A percentile compares a stretch with the other conserved stretches of the same genome.
Conservation (phyloP, 768 basidiomycete species). For the Suillus clintonianus region DNA sequence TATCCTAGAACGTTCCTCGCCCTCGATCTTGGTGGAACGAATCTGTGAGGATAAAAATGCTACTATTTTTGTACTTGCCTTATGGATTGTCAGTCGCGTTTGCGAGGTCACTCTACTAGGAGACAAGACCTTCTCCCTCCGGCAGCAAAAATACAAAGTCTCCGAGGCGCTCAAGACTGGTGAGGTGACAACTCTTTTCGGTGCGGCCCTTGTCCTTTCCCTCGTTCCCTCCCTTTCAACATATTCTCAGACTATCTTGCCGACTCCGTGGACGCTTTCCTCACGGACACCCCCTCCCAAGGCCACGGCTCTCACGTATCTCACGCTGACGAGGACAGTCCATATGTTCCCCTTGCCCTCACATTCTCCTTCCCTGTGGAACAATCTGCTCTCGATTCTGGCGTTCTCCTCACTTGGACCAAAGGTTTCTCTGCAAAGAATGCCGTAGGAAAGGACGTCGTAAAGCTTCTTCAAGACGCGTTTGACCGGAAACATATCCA, state of each 20-base stretch:
- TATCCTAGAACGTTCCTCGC: constrained; percentile 85
- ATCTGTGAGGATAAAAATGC: constrained; percentile 65
- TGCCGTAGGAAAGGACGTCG: constrained; percentile 87
- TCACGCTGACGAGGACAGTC: constrained; percentile 32
- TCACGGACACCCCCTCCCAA: constrained; percentile 55
- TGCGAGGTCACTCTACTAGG: constrained; percentile 94
- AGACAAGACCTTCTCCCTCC: constrained; percentile 83
- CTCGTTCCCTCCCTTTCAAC: constrained; percentile 5
- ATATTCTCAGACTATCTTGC: constrained; percentile 85
- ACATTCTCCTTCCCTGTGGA: constrained; percentile 99
- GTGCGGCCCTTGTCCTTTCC: constrained; percentile 40
- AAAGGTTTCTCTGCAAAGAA: constrained; percentile 95
- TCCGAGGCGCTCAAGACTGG: constrained; percentile 93
- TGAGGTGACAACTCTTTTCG: constrained; percentile 84
- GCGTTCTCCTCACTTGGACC: constrained; percentile 92
- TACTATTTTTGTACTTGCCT: not conserved
- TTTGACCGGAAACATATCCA: constrained; percentile 91
- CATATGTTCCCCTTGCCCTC: constrained; percentile 74
- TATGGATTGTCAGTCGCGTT: constrained; percentile 66
- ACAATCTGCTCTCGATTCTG: constrained; percentile 89
- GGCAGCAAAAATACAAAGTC: constrained; percentile 96
- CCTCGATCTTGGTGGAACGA: constrained; percentile 96
- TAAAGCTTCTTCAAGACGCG: constrained; percentile 86
- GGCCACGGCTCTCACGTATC: constrained; percentile 8
- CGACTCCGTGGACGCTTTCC: constrained; percentile 92